Percentiles rank a stretch among this genome's conserved stretches.
These are phyloP conservation scores for Cyberlindnera bimundalis DNA, from an alignment of 805 yeast species.

Conservation along the genomic window DNA sequence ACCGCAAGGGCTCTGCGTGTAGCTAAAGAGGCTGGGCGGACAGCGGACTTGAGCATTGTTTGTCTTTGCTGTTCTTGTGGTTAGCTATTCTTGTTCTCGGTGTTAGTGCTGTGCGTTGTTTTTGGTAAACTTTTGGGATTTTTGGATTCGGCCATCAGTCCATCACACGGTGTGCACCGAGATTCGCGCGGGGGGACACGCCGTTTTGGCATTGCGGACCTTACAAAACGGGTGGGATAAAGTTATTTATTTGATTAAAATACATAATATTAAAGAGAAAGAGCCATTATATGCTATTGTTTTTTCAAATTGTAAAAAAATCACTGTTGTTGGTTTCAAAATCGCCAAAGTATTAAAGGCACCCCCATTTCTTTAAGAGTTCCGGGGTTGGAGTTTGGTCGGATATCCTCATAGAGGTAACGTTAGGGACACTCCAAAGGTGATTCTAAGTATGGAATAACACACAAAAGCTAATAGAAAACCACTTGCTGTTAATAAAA, in stretches of 20 bases:
- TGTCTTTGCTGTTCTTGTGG: neutral
- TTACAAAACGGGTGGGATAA: conserved; percentile 2
- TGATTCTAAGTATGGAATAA: too few relatives aligned
- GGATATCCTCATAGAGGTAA: neutral
- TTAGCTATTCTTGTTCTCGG: too few relatives aligned
- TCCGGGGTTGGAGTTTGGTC: neutral
- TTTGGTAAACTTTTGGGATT: neutral
- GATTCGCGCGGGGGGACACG: conserved; percentile 5
- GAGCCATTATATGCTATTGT: neutral
- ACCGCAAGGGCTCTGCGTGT: conserved; percentile 18
- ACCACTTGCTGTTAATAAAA: too few relatives aligned
- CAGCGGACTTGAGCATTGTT: conserved; percentile 17
- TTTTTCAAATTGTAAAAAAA: neutral
- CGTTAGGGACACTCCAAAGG: too few relatives aligned
- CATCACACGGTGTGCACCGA: conserved; percentile 7
- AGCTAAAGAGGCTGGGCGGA: conserved; percentile 20
- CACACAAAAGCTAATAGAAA: too few relatives aligned
- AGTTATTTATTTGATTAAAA: too few relatives aligned
- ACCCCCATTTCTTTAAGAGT: neutral
- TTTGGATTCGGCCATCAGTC: neutral
- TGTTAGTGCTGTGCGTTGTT: neutral
- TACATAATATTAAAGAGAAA: neutral
- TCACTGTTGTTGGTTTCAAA: too few relatives aligned
- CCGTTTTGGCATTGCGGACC: neutral
- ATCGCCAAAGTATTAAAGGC: neutral